Evolutionary conservation across 257 asterid genomes (phyloP).

Genomic region (Penstemon barbatus): DNA sequence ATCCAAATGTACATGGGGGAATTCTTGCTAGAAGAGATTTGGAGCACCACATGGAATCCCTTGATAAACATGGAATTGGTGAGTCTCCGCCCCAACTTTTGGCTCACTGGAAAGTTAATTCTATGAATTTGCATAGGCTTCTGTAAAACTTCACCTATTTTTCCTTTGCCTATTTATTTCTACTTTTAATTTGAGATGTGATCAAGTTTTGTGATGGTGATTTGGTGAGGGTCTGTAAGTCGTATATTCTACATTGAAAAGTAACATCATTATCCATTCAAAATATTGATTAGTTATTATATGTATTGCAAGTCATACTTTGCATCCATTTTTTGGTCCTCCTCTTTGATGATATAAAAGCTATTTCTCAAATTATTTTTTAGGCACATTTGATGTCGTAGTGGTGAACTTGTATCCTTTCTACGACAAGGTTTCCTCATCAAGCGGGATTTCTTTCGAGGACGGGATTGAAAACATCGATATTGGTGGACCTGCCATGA

Average conservation of each 20-base stretch:
- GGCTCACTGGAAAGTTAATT: too few relatives aligned
- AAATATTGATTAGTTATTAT: too few relatives aligned
- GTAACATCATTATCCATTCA: too few relatives aligned
- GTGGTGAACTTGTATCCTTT: slow-evolving; percentile 97
- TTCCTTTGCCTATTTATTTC: too few relatives aligned
- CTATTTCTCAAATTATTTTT: slow-evolving; percentile 24
- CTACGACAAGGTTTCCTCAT: slow-evolving; percentile 82
- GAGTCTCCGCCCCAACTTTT: not conserved
- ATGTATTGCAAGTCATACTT: not conserved
- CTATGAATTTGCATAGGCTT: too few relatives aligned
- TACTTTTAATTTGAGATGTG: too few relatives aligned
- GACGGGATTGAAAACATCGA: slow-evolving; percentile 98
- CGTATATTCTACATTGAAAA: too few relatives aligned
- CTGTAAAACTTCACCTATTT: too few relatives aligned
- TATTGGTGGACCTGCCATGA: slow-evolving; percentile 99
- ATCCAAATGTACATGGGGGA: slow-evolving; percentile 92
- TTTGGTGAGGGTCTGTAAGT: too few relatives aligned
- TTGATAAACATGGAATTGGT: slow-evolving; percentile 81
- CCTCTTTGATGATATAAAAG: slow-evolving; percentile 17
- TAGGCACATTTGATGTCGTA: slow-evolving; percentile 95
- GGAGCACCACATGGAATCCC: slow-evolving; percentile 90
- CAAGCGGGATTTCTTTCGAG: slow-evolving; percentile 73
- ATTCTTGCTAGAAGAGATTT: slow-evolving; percentile 96
- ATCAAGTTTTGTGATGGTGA: too few relatives aligned
- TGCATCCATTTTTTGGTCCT: slow-evolving; percentile 17